phyloP scores from a whole-genome alignment of 306 rosid species.

The Quercus parvula region DNA sequence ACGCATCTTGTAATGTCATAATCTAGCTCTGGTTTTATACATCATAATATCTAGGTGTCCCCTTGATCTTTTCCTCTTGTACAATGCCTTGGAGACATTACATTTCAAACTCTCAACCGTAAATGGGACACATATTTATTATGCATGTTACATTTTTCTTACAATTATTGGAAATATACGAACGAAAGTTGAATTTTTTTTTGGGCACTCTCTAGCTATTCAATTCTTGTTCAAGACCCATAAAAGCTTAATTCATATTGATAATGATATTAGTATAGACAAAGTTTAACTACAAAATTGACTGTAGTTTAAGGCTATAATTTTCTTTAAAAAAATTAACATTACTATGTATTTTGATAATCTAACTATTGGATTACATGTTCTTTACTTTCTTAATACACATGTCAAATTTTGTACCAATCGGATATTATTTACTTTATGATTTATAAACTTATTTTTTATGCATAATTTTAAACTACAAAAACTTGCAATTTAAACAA shows the following conservation, averaged over 20 bases:
- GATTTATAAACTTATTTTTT: too few species aligned
- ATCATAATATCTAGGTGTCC: not conserved
- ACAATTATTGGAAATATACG: not conserved
- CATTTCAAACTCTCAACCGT: not conserved
- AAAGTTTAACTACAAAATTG: too few species aligned
- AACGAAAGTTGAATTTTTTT: not conserved
- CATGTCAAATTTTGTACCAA: too few species aligned
- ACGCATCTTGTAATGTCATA: constrained; percentile 1
- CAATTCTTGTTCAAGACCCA: not conserved
- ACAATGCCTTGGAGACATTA: not conserved
- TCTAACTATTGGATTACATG: too few species aligned
- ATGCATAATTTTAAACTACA: too few species aligned
- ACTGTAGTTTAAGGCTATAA: rapidly evolving
- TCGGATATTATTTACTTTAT: too few species aligned
- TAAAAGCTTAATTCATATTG: not conserved
- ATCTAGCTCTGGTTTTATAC: constrained; percentile 4
- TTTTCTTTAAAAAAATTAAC: too few species aligned
- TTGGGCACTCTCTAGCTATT: too few species aligned
- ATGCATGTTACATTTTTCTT: not conserved
- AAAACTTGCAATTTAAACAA: too few species aligned
- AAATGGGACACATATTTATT: not conserved
- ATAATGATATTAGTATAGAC: too few species aligned
- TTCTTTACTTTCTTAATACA: too few species aligned
- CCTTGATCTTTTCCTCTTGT: not conserved
- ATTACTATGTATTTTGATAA: too few species aligned